Base-by-base conservation (phyloP, 805 yeast species). In the Wickerhamiella azyma region DNA sequence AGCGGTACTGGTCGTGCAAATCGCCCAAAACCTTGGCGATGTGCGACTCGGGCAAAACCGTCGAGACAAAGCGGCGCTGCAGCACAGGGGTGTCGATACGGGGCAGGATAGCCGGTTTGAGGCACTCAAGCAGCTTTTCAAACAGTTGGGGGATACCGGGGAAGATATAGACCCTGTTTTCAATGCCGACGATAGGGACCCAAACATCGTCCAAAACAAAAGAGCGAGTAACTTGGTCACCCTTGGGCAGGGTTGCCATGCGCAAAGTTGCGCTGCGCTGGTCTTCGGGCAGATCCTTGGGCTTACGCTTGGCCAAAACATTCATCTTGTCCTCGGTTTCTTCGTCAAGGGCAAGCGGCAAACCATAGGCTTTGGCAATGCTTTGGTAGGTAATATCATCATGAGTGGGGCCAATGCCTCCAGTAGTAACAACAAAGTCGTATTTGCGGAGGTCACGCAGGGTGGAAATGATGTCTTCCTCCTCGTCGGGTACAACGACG, bases 81-180 rank as follows among this genome's bases (percentile, higher is more conserved):
- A 55, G 51, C 8, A 61, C 61, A 1, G 64, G 58, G 0, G 66
- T 58, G 14, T 71, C 63, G 47, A 74, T 64, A 10, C 69, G 58
- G 5, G 58, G 54, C 48, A 62, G 49, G 50, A 67, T 44, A 41
- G 54, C 44, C 36, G 74, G 68, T 47, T 67, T 61, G 58, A 69
- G 60, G 1, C 69, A 71, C 8, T 61, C 59, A 11, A 84, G 57
- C 50, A 85, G 64, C 40, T 61, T 62, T 47, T 70, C 72, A 61
- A 83, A 86, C 26, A 85, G 64, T 51, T 74, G 77, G 0, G 96
- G 94, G 9, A 86, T 79, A 0, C 95, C 95, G 0, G 96, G 95
- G 39, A 85, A 67, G 11, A 86, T 73, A 55, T 75, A 79, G 1
- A 85, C 76, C 53, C 77, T 75, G 30, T 72, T 56, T 41, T 77